Evolutionary conservation across 257 asterid genomes (phyloP).

Genomic region (Paraleonurus japonicus): DNA sequence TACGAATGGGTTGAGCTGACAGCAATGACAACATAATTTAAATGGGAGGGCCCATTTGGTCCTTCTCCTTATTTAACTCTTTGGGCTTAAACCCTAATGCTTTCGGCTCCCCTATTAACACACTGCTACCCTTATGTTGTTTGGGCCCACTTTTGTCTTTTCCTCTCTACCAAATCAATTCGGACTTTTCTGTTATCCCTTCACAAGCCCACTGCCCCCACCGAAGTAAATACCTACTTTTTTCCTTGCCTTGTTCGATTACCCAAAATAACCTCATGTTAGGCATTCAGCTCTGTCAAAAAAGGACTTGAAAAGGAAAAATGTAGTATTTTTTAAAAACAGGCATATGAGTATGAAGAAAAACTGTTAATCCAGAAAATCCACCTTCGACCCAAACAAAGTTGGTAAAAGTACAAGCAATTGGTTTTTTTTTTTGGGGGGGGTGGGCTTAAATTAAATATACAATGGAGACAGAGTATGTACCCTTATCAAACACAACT

Average conservation of each 20-base stretch:
- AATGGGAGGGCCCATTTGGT: conserved; percentile 39
- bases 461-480: too few species aligned
- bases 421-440: too few species aligned
- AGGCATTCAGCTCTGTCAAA: not conserved
- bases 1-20: conserved; percentile 31
- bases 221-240: conserved; percentile 9
- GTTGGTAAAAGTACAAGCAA: not conserved
- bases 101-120: conserved; percentile 19
- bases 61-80: conserved; percentile 4
- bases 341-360: too few species aligned
- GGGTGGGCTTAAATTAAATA: too few species aligned
- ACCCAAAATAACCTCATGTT: conserved; percentile 24
- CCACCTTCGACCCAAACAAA: not conserved
- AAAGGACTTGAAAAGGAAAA: not conserved
- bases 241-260: not conserved
- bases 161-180: conserved; percentile 19
- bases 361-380: not conserved
- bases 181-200: not conserved
- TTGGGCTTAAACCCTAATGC: conserved; percentile 32
- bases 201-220: conserved; percentile 33
- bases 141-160: conserved; percentile 38
- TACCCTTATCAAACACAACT: too few species aligned
- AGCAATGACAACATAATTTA: conserved; percentile 30
- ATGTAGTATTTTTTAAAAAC: not conserved
- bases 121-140: not conserved